Evolutionary conservation across 148 eudicot genomes (phyloP), one percentile per base, ranked within the genome.

Genomic region (Dysphania ambrosioides): DNA sequence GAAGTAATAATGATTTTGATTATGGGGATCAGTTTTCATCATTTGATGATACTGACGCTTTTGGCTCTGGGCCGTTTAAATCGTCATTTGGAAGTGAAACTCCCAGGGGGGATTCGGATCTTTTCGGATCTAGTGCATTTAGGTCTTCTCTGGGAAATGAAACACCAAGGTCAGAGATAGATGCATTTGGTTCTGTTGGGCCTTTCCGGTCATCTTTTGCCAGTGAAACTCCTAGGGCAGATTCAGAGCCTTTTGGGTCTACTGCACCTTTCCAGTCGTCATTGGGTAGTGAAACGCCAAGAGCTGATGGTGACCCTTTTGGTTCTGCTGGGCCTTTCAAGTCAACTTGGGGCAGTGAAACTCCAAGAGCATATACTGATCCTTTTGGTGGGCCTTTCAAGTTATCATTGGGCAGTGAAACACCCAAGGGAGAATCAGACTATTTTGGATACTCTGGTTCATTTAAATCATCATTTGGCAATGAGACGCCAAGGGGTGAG

Each of bases 91-190:
- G 66, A 58, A 73, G 59, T 38, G 86, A 83, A 74, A 83, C 83
- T 30, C 85, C 82, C 7, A 67, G 73, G 69, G 53, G 69, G 40
- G 97, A 88, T 60, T 61, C 88, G 0, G 97, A 90, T 78, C 85
- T 89, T 31, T 90, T 90, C 57, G 88, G 87, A 57, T 85, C 95
- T 64, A 79, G 79, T 51, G 90, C 90, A 13, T 91, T 86, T 69
- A 89, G 76, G 85, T 74, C 88, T 26, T 79, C 90, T 59, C 63
- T 53, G 21, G 87, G 86, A 26, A 74, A 75, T 81, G 84, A 87
- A 81, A 91, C 91, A 44, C 86, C 91, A 60, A 83, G 87, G 79
- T 75, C 79, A 72, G 78, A 83, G 63, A 16, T 82, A 42, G 80
- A 83, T 44, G 79, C 77, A 2, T 80, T 80, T 66, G 76, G 79